These are phyloP conservation scores for Penicillium sp. DNA, from an alignment of 2,329 filamentous ascomycete species.

Conservation along the genomic window DNA sequence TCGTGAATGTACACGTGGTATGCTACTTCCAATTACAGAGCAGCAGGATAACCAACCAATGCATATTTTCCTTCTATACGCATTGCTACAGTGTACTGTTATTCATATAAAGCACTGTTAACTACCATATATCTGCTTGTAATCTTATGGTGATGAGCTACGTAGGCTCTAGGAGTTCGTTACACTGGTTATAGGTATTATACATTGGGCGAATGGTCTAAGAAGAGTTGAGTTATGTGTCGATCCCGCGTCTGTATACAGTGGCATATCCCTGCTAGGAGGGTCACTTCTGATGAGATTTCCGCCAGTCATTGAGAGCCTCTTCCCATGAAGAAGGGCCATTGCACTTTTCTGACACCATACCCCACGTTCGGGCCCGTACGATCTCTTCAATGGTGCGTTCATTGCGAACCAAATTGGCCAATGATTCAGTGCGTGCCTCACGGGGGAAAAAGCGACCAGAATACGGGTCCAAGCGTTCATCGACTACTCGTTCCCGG, in stretches of 20 bases:
- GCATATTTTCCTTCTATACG: no score
- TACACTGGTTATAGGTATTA: no score
- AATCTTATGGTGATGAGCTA: no score
- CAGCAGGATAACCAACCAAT: no score
- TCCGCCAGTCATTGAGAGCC: constrained; percentile 61
- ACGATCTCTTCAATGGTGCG: constrained; percentile 76
- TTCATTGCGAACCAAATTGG: constrained; percentile 63
- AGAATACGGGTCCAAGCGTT: constrained; percentile 88
- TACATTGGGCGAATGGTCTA: neutral
- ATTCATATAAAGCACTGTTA: no score
- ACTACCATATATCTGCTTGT: no score
- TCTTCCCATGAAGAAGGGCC: constrained; percentile 61
- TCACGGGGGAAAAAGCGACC: constrained; percentile 72
- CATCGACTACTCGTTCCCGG: constrained; percentile 72
- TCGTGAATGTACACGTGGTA: no score
- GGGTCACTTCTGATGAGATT: constrained; percentile 27
- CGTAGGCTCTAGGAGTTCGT: no score
- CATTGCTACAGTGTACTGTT: no score
- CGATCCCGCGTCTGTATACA: neutral
- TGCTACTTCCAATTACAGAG: no score
- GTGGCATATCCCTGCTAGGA: neutral
- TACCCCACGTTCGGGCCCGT: constrained; percentile 72
- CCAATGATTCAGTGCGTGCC: constrained; percentile 74
- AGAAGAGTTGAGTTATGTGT: constrained; percentile 8
- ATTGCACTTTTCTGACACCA: constrained; percentile 72